phyloP scores from a whole-genome alignment of 805 yeast genomes.

The Yarrowia sp. region DNA sequence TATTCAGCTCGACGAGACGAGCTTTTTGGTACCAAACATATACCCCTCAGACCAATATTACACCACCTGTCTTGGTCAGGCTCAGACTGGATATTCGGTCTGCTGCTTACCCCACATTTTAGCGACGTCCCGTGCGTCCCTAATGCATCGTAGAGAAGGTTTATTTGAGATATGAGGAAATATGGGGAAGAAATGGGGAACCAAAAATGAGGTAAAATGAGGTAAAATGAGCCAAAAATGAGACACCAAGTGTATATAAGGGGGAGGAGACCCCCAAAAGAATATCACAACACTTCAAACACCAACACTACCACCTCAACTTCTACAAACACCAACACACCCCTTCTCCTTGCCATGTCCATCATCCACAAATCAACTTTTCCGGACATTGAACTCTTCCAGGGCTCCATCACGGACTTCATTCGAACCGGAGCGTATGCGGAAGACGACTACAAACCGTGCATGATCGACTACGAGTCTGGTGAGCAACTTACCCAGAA shows the following conservation, averaged over 20 bases:
- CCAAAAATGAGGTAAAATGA: background rate
- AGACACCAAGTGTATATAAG: too few relatives aligned
- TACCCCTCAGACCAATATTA: too few relatives aligned
- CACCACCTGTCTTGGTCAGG: too few relatives aligned
- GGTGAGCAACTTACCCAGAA: slow-evolving; percentile 10
- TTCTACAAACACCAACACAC: background rate
- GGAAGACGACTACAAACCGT: slow-evolving; percentile 1
- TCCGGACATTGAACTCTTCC: background rate
- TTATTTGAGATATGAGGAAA: background rate
- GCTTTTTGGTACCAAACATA: background rate
- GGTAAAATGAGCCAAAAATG: too few relatives aligned
- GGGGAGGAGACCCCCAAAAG: background rate
- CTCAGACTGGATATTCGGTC: background rate
- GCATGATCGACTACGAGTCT: slow-evolving; percentile 2
- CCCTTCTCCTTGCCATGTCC: background rate
- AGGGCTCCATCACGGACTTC: slow-evolving; percentile 19
- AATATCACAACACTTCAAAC: too few relatives aligned
- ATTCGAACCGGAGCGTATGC: background rate
- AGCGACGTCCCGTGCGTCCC: background rate
- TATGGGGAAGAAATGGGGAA: background rate
- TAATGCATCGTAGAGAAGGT: background rate
- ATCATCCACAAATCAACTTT: slow-evolving; percentile 15
- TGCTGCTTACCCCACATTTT: background rate
- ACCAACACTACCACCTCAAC: background rate
- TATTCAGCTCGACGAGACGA: background rate